These are phyloP conservation scores for Cynara cardunculus DNA, from an alignment of 129 eudicot genomes.

Conservation along the genomic window DNA sequence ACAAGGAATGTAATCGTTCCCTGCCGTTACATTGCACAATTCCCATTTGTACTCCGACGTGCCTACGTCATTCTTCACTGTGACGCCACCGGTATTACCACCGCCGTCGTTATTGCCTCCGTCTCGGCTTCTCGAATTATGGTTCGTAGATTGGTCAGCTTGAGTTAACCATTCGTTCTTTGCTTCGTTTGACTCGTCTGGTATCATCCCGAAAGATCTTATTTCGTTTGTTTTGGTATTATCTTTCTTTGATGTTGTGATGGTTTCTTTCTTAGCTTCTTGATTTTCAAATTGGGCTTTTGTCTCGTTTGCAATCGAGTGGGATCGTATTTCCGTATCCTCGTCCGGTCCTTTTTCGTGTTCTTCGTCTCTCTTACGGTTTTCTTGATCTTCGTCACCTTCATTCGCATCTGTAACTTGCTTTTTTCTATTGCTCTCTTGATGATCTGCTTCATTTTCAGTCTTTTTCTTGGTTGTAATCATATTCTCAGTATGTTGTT, in stretches of 20 bases:
- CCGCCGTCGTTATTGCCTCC: slow-evolving; percentile 1
- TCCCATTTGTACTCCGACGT: slow-evolving; percentile 35
- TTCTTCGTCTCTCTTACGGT: slow-evolving; percentile 30
- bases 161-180: slow-evolving; percentile 54
- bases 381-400: background rate
- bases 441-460: background rate
- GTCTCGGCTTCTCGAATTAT: slow-evolving; percentile 30
- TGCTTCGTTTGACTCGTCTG: slow-evolving; percentile 55
- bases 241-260: background rate
- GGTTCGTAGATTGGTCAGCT: slow-evolving; percentile 48
- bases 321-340: slow-evolving; percentile 8
- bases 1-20: slow-evolving; percentile 73
- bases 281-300: slow-evolving; percentile 3
- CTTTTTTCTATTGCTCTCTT: background rate
- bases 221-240: background rate
- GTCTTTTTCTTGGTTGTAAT: background rate
- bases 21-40: slow-evolving; percentile 61
- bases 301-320: slow-evolving; percentile 3
- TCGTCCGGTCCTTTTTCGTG: slow-evolving; percentile 34
- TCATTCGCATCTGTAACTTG: background rate
- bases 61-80: background rate
- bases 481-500: slow-evolving; percentile 22
- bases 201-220: slow-evolving; percentile 29
- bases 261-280: background rate
- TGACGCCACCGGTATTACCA: background rate